Percentiles rank a stretch among this genome's conserved stretches.
Conservation (phyloP, 345 rosid genomes). For the Capsella bursapastoris region DNA sequence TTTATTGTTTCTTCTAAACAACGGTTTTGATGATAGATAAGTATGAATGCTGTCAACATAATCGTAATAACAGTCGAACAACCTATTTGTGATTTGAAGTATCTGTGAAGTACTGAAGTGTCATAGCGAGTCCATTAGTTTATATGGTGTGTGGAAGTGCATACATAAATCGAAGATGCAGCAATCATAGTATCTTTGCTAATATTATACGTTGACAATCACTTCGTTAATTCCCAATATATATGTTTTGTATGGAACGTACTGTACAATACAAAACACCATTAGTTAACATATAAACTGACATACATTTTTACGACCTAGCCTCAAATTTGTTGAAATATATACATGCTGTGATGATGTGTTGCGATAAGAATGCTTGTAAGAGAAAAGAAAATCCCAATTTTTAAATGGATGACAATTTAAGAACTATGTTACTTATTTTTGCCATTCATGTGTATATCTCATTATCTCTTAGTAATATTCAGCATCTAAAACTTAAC, state of each 20-base stretch:
- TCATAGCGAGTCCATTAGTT: too few species aligned
- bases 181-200: background rate
- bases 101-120: too few species aligned
- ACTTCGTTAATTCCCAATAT: background rate
- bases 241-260: too few species aligned
- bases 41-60: too few species aligned
- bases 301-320: background rate
- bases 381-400: background rate
- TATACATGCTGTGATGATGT: background rate
- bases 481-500: background rate
- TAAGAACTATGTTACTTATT: background rate
- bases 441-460: background rate
- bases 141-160: background rate
- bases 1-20: too few species aligned
- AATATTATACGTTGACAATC: background rate
- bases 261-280: background rate
- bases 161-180: background rate
- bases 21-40: too few species aligned
- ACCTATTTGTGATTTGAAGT: too few species aligned
- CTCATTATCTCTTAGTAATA: background rate
- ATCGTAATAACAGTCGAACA: too few species aligned
- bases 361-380: background rate
- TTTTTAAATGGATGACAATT: background rate
- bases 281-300: background rate
- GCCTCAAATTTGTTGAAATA: background rate